Base-by-base conservation (phyloP, 345 rosid genomes). In the Linum lewisii region DNA sequence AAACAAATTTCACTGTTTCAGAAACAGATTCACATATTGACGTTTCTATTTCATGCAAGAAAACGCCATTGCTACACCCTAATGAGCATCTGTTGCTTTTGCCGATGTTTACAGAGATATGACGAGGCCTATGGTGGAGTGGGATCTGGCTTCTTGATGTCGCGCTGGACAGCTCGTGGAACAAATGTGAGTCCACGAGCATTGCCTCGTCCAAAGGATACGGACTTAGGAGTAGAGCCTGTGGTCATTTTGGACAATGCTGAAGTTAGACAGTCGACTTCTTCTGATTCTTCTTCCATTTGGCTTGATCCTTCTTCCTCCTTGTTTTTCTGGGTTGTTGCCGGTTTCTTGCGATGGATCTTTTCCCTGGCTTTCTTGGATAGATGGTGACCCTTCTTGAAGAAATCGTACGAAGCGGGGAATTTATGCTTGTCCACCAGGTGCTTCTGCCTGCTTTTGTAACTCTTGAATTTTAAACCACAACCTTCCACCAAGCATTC, bases 401-500 rank as follows among this genome's bases (percentile, higher is more conserved):
- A 86, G 78, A 92, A 86, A 68, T 85, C 89, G 36, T 86, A 92
- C 3, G 98, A 81, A 52, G 80, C 72, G 26, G 98, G 95, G 65
- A 88, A 92, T 67, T 83, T 88, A 71, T 92, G 98, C 72, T 83
- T 92, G 82, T 86, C 96, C 26, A 83, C 68, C 58, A 92, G 75
- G 77, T 88, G 98, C 42, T 77, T 90, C 50, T 83, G 88, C 78
- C 98, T 77, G 52, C 82, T 70, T 72, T 84, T 88, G 73, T 88
- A 79, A 68, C 52, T 81, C 77, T 84, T 86, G 75, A 86, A 86
- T 76, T 83, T 88, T 73, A 82, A 51, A 53, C 78, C 91, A 62
- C 97, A 92, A 54, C 94, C 86, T 81, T 92, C 98, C 63, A 92
- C 98, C 26, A 86, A 78, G 74, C 98, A 88, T 61, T 92, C 97